Conservation (phyloP, 1,284 basidiomycete species). For the Fomitopsis schrenkii region DNA sequence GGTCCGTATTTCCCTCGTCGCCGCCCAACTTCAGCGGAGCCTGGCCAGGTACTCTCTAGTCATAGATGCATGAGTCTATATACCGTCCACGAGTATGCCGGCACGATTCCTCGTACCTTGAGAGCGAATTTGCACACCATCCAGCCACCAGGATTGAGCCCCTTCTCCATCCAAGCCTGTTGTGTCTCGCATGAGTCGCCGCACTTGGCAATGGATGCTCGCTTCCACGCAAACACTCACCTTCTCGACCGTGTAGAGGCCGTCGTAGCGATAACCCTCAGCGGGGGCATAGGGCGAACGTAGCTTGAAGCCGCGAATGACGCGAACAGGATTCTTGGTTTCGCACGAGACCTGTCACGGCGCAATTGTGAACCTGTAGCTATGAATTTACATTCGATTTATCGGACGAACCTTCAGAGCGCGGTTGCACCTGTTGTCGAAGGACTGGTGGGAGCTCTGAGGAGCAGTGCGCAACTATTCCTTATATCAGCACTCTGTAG, state of each 20-base stretch:
- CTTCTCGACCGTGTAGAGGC: conserved; percentile 74
- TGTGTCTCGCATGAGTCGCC: neutral
- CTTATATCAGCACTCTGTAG: neutral
- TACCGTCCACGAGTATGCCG: neutral
- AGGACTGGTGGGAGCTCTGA: conserved; percentile 76
- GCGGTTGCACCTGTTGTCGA: conserved; percentile 67
- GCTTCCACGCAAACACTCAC: conserved; percentile 27
- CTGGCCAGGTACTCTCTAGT: conserved; percentile 59
- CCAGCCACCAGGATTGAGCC: conserved; percentile 58
- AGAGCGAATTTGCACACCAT: conserved; percentile 79
- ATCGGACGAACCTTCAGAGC: conserved; percentile 49
- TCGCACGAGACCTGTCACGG: conserved; percentile 54
- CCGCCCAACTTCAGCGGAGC: conserved; percentile 36
- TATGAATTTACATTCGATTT: no score
- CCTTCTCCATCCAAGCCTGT: conserved; percentile 69
- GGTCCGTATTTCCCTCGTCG: conserved; percentile 5
- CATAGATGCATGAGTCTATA: neutral
- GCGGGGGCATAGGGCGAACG: conserved; percentile 62
- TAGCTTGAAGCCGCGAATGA: conserved; percentile 81
- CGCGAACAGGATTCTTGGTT: conserved; percentile 73
- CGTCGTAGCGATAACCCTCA: conserved; percentile 84
- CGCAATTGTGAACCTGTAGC: neutral
- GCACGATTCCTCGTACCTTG: conserved; percentile 42
- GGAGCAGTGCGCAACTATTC: conserved; percentile 76
- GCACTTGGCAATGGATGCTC: neutral